A percentile compares a stretch with the other conserved stretches of the same genome.
Conservation (phyloP, 1,139 yeast species). For the Diutina mesorugosa region DNA sequence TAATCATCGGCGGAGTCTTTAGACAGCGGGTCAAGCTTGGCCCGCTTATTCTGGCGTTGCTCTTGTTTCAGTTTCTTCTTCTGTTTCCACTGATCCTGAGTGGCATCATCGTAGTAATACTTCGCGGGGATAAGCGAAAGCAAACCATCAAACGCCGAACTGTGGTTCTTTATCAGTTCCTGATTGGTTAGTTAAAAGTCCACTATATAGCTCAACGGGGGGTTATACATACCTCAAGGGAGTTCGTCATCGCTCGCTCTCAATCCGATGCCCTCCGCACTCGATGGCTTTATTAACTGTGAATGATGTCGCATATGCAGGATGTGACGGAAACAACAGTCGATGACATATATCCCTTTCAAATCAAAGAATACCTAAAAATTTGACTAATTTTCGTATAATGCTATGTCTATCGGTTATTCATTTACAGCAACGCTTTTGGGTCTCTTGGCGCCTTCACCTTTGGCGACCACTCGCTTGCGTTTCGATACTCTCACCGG, state of each 20-base stretch:
- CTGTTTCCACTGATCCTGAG: constrained; percentile 81
- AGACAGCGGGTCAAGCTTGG: constrained; percentile 64
- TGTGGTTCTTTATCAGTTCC: constrained; percentile 76
- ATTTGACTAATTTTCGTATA: background rate
- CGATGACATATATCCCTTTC: too few species aligned
- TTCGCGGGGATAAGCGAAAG: constrained; percentile 88
- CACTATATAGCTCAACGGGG: background rate
- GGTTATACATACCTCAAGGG: constrained; percentile 34
- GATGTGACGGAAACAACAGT: background rate
- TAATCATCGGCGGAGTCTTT: constrained; percentile 32
- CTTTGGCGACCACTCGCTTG: constrained; percentile 1
- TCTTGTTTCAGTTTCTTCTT: constrained; percentile 67
- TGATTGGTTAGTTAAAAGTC: constrained; percentile 12
- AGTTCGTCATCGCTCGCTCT: constrained; percentile 22
- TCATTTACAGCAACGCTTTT: constrained; percentile 1
- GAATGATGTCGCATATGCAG: background rate
- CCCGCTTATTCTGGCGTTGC: constrained; percentile 43
- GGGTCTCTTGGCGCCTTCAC: constrained; percentile 1
- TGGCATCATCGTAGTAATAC: constrained; percentile 70
- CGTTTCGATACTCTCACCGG: constrained; percentile 23
- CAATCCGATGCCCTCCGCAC: background rate
- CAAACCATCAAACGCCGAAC: constrained; percentile 82
- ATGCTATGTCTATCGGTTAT: background rate
- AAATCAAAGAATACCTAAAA: too few species aligned
- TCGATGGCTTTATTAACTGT: background rate